Conservation (phyloP, 768 basidiomycete species). For the Psilocybe cubensis region DNA sequence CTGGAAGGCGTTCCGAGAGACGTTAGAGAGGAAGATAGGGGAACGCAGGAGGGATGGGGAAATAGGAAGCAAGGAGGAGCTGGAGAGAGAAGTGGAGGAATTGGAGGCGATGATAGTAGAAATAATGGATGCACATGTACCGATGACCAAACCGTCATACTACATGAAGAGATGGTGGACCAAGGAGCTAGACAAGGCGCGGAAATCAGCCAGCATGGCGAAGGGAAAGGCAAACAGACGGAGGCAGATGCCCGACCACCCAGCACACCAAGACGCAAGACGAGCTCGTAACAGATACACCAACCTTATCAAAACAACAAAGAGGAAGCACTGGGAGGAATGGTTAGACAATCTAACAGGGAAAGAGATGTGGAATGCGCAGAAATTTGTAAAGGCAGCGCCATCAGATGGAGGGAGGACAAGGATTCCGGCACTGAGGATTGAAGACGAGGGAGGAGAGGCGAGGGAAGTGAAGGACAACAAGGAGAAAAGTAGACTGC, state of each 20-base stretch:
- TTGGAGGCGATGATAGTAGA: not conserved
- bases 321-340: constrained; percentile 27
- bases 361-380: constrained; percentile 25
- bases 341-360: constrained; percentile 27
- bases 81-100: constrained; percentile 5
- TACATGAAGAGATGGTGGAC: constrained; percentile 26
- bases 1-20: constrained; percentile 32
- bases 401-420: constrained; percentile 27
- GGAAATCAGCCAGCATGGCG: constrained; percentile 13
- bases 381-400: constrained; percentile 20
- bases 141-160: not conserved
- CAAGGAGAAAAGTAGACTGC: constrained; percentile 23
- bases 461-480: constrained; percentile 21
- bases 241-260: constrained; percentile 28
- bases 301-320: constrained; percentile 19
- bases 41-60: not conserved
- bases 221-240: constrained; percentile 4
- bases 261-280: constrained; percentile 19
- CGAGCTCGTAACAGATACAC: constrained; percentile 18
- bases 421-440: constrained; percentile 26
- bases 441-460: not conserved
- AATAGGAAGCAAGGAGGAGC: constrained; percentile 2
- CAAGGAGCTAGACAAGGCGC: constrained; percentile 24
- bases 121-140: constrained; percentile 1
- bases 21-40: constrained; percentile 13